Conservation (phyloP, 805 yeast species). For the Sporopachydermia quercuum region DNA sequence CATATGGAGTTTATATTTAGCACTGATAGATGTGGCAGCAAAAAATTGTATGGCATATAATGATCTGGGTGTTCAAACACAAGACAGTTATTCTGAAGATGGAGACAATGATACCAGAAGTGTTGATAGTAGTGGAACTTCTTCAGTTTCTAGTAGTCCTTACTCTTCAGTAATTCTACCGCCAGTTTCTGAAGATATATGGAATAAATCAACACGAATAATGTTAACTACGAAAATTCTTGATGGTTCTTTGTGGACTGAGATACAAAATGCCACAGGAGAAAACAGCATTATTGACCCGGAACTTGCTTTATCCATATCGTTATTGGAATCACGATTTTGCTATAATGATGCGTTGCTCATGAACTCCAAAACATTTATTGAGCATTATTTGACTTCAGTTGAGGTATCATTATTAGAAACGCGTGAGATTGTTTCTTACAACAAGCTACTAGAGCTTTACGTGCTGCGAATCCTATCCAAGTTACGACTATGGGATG, state of each 20-base stretch:
- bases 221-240: background rate
- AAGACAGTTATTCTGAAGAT: background rate
- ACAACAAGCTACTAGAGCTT: constrained; percentile 3
- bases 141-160: background rate
- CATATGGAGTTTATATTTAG: constrained; percentile 3
- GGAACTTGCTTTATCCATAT: constrained; percentile 2
- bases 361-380: background rate
- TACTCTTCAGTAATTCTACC: background rate
- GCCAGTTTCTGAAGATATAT: background rate
- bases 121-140: background rate
- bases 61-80: background rate
- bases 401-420: constrained; percentile 1
- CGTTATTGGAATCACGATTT: constrained; percentile 1
- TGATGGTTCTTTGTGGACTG: background rate
- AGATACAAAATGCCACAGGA: background rate
- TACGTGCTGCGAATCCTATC: constrained; percentile 1
- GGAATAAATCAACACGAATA: background rate
- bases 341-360: background rate
- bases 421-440: background rate
- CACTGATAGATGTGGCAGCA: constrained; percentile 3
- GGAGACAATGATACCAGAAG: background rate
- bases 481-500: background rate
- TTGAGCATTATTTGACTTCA: constrained; percentile 1
- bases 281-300: background rate
- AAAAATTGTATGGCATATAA: background rate